These are phyloP conservation scores for Eruca vesicaria DNA, from an alignment of 441 rosid species.

Conservation along the genomic window DNA sequence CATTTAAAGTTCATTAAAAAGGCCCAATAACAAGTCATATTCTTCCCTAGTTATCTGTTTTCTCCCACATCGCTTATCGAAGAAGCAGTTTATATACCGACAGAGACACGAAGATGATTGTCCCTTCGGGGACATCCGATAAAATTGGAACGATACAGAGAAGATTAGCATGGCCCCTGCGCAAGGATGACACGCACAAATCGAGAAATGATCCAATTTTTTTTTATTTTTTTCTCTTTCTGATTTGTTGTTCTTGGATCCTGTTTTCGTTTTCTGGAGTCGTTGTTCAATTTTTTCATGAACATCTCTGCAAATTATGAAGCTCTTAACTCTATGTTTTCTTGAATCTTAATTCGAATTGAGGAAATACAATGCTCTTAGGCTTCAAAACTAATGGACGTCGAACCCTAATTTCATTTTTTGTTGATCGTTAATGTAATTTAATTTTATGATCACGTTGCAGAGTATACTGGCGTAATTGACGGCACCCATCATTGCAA, in stretches of 20 bases:
- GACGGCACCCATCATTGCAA: not conserved
- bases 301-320: not conserved
- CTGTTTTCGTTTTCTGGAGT: too few relatives aligned
- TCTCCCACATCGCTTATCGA: not conserved
- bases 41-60: not conserved
- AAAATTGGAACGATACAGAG: constrained; percentile 78
- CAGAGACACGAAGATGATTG: not conserved
- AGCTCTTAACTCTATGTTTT: not conserved
- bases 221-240: too few relatives aligned
- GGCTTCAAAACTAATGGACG: too few relatives aligned
- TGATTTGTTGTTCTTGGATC: too few relatives aligned
- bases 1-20: not conserved
- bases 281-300: not conserved
- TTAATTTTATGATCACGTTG: not conserved
- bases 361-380: too few relatives aligned
- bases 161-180: constrained; percentile 74
- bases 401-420: not conserved
- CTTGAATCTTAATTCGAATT: not conserved
- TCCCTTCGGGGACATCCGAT: constrained; percentile 37
- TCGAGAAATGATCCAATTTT: constrained; percentile 47
- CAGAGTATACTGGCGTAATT: not conserved
- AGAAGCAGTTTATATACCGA: not conserved
- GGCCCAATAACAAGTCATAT: not conserved
- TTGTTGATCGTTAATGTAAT: not conserved
- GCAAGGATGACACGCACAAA: constrained; percentile 72